Percentiles rank a stretch among this genome's conserved stretches.
phyloP scores from a whole-genome alignment of 225 moss, liverwort and hornwort genomes.

The Anthoceros angustus region DNA sequence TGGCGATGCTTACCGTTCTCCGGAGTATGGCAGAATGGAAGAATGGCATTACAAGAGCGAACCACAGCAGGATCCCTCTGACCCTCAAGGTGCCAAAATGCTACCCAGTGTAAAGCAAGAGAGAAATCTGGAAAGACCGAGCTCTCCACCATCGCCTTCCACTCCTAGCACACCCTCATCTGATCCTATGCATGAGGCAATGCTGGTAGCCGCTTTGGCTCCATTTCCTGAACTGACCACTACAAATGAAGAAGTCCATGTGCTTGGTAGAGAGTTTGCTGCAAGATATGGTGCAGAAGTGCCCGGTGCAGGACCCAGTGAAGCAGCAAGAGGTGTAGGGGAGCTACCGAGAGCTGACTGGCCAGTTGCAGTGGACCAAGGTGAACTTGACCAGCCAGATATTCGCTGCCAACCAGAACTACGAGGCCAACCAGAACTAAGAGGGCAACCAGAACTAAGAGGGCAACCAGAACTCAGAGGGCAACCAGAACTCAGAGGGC shows the following conservation, averaged over 20 bases:
- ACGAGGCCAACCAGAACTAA: no score
- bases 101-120: not conserved
- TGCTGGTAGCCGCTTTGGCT: not conserved
- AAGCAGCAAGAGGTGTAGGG: no score
- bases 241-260: not conserved
- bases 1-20: not conserved
- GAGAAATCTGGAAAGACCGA: not conserved
- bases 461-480: no score
- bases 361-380: no score
- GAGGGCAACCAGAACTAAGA: no score
- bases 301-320: no score
- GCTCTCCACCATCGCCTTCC: not conserved
- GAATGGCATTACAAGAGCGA: not conserved
- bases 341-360: no score
- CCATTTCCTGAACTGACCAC: not conserved
- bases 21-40: not conserved
- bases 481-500: no score
- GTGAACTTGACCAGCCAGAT: no score
- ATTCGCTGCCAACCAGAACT: no score
- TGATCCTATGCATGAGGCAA: not conserved
- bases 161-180: not conserved
- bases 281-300: no score
- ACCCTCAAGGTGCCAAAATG: not conserved
- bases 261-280: no score
- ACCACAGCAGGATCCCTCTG: not conserved